Conservation (phyloP, 768 basidiomycete species). For the Termitomyces sp. region DNA sequence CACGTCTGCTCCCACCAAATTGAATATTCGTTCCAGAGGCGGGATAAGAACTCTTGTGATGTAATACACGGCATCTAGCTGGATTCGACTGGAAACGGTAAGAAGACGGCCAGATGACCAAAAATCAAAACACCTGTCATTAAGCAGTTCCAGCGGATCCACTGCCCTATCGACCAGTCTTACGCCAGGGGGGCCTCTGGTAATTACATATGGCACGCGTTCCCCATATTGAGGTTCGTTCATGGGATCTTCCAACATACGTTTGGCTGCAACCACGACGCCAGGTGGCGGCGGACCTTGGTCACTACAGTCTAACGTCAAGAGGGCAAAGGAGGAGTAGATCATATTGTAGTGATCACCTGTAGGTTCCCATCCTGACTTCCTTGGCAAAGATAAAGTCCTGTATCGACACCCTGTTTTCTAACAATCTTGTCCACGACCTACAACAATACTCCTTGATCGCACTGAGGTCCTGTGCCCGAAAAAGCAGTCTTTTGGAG, state of each 20-base stretch:
- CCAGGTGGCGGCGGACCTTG: conserved; percentile 88
- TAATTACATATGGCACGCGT: conserved; percentile 87
- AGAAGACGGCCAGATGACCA: not conserved
- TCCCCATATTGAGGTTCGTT: conserved; percentile 91
- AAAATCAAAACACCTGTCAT: conserved; percentile 43
- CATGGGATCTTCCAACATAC: conserved; percentile 66
- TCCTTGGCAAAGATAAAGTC: conserved; percentile 96
- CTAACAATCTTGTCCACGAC: conserved; percentile 81
- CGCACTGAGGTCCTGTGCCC: conserved; percentile 80
- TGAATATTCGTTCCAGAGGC: conserved; percentile 87
- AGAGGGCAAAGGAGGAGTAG: not conserved
- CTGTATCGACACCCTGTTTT: conserved; percentile 76
- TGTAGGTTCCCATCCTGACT: conserved; percentile 90
- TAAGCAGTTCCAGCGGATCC: conserved; percentile 64
- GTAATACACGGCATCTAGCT: conserved; percentile 87
- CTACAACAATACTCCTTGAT: conserved; percentile 85
- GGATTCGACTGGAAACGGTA: conserved; percentile 42
- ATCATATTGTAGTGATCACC: conserved; percentile 34
- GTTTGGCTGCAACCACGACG: conserved; percentile 75
- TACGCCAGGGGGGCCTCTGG: conserved; percentile 51
- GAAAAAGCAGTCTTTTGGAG: conserved; percentile 72
- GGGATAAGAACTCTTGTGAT: conserved; percentile 84
- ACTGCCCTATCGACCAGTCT: conserved; percentile 73
- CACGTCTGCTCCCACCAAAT: conserved; percentile 85
- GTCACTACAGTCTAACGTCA: conserved; percentile 44